Base-by-base conservation (phyloP, 2,329 filamentous ascomycete species). In the Talaromyces atroroseus region DNA sequence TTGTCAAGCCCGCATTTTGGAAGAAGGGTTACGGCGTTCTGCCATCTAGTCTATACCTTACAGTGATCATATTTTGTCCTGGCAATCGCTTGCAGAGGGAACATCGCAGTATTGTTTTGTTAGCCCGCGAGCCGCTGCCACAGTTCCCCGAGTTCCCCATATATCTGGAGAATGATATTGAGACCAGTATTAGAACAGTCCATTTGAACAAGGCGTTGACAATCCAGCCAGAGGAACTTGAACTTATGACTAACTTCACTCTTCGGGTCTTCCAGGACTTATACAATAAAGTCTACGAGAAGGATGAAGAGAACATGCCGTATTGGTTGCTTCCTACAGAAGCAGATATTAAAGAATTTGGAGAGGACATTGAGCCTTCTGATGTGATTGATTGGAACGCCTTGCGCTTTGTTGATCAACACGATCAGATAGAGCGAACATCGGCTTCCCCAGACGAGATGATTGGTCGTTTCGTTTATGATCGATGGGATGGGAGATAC, bases 211-310 rank as follows among this genome's bases (percentile, higher is more conserved):
- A 60, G 0, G 65, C 77, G 0, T 62, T 70, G 0, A 20, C 55
- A 16, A 47, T 72, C 12, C 61, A 62, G 7, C 61, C 84, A 0
- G 69, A 73, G 0, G 63, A 74, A 0, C 61, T 90, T 0, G 71
- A 80, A 0, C 68, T 75, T 1, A 68, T 97, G n/a, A 85, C 84
- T 0, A 71, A 70, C 0, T 95, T 94, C 67, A 96, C 89, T 0
- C 74, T 95, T 42, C 79, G 81, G 4, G 71, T 95, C 0, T 96
- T 95, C 69, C 75, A 82, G 16, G 90, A 97, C 63, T 77, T 96
- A 0, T 97, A 96, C 75, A 92, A 91, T 70, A 99, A 99, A 69
- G 78, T 80, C 2, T 99, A 90, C 64, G 84, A 88, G 49, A 76
- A 82, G 0, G 78, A 84, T 16, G 63, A 77, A 0, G 71, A 78